Evolutionary conservation across 768 basidiomycete genomes (phyloP).

Genomic region (Boletus rex-veris): DNA sequence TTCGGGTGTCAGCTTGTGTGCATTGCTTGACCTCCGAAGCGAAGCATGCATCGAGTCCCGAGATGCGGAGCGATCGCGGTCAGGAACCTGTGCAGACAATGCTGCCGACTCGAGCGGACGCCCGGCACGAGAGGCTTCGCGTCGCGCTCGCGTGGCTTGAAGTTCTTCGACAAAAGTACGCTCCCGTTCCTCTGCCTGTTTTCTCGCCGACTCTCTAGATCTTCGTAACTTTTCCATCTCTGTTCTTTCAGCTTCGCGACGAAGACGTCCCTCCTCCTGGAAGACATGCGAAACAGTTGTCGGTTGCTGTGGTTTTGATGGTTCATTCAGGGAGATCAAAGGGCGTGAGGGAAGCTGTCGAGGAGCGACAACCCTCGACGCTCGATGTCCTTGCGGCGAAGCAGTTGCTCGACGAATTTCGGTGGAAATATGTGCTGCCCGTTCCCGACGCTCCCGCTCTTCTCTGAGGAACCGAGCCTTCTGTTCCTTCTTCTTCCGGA

Average conservation of each 20-base stretch:
- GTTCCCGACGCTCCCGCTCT: slow-evolving; percentile 52
- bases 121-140: slow-evolving; percentile 56
- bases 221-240: slow-evolving; percentile 51
- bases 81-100: slow-evolving; percentile 18
- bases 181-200: slow-evolving; percentile 49
- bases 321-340: slow-evolving; percentile 13
- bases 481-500: slow-evolving; percentile 70
- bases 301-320: slow-evolving; percentile 3
- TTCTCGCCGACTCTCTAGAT: slow-evolving; percentile 33
- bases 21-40: slow-evolving; percentile 26
- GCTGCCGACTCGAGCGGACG: slow-evolving; percentile 24
- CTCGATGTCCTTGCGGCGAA: slow-evolving; percentile 8
- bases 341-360: slow-evolving; percentile 15
- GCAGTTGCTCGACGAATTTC: slow-evolving; percentile 33
- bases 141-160: slow-evolving; percentile 54
- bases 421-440: slow-evolving; percentile 27
- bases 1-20: slow-evolving; percentile 48
- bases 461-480: slow-evolving; percentile 63
- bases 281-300: slow-evolving; percentile 4
- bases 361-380: slow-evolving; percentile 14
- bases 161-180: slow-evolving; percentile 57
- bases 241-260: slow-evolving; percentile 46
- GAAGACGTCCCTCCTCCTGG: slow-evolving; percentile 43
- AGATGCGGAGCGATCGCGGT: slow-evolving; percentile 36
- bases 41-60: slow-evolving; percentile 34